phyloP scores from a whole-genome alignment of 164 flowering plant genomes.

The Magnolia officinalis region DNA sequence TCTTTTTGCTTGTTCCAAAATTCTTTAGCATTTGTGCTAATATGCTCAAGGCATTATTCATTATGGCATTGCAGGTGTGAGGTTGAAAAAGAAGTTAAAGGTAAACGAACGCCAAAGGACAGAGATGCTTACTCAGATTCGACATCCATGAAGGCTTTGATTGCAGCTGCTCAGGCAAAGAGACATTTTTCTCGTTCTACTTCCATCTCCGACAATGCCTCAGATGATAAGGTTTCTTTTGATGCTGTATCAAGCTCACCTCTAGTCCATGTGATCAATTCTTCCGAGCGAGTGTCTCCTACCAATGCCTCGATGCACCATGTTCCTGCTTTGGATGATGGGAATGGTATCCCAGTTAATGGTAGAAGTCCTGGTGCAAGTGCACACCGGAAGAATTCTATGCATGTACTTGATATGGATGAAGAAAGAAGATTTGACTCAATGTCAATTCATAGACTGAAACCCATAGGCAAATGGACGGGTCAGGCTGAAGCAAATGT shows the following conservation, averaged over 20 bases:
- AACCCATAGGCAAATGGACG: slow-evolving; percentile 29
- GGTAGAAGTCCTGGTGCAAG: slow-evolving; percentile 36
- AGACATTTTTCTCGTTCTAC: slow-evolving; percentile 21
- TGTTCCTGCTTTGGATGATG: slow-evolving; percentile 33
- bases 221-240: slow-evolving; percentile 28
- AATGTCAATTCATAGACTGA: slow-evolving; percentile 19
- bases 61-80: slow-evolving; percentile 32
- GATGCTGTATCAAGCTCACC: slow-evolving; percentile 31
- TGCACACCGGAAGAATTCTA: slow-evolving; percentile 23
- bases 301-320: slow-evolving; percentile 26
- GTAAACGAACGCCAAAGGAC: slow-evolving; percentile 18
- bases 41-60: not conserved
- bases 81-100: slow-evolving; percentile 26
- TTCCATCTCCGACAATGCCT: slow-evolving; percentile 22
- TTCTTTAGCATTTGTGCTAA: not conserved
- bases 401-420: slow-evolving; percentile 18
- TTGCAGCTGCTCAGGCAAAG: slow-evolving; percentile 24
- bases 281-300: slow-evolving; percentile 31
- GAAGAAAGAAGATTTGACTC: slow-evolving; percentile 33
- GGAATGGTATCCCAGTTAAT: slow-evolving; percentile 28
- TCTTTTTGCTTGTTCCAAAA: too few species aligned
- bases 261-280: slow-evolving; percentile 27
- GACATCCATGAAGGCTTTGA: slow-evolving; percentile 26
- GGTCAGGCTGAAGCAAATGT: slow-evolving; percentile 42
- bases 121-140: slow-evolving; percentile 16